These are phyloP conservation scores for Trichophyton rubrum DNA, from an alignment of 2,329 filamentous ascomycete genomes.

Conservation along the genomic window DNA sequence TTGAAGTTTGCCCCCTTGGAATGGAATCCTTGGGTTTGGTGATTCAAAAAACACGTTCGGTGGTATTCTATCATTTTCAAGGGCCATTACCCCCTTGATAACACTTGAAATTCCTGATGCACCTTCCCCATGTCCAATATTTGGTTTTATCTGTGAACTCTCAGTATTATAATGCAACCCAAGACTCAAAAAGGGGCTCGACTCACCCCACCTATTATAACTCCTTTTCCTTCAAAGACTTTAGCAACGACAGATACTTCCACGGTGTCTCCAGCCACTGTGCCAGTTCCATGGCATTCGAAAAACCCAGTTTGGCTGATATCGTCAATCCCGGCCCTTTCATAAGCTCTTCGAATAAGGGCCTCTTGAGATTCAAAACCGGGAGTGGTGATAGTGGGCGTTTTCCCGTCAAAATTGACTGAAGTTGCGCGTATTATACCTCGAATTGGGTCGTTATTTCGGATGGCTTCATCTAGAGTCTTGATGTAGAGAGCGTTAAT, in stretches of 20 bases:
- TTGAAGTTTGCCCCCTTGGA: constrained; percentile 14
- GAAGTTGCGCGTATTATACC: constrained; percentile 23
- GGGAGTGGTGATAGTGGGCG: constrained; percentile 15
- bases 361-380: constrained; percentile 15
- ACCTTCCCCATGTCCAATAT: constrained; percentile 20
- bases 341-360: constrained; percentile 24
- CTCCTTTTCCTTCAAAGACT: constrained; percentile 8
- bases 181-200: constrained; percentile 1
- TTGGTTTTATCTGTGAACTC: constrained; percentile 15
- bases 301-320: constrained; percentile 6
- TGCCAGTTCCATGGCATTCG: constrained; percentile 26
- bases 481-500: constrained; percentile 26
- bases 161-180: constrained; percentile 11
- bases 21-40: constrained; percentile 18
- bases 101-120: constrained; percentile 20
- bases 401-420: constrained; percentile 22
- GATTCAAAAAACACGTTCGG: constrained; percentile 19
- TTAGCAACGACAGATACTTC: constrained; percentile 14
- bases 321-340: constrained; percentile 16
- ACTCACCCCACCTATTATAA: constrained; percentile 16
- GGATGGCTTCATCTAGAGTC: constrained; percentile 19
- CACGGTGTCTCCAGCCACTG: constrained; percentile 19
- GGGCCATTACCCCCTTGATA: constrained; percentile 17
- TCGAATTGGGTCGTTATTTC: constrained; percentile 25
- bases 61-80: constrained; percentile 20